Evolutionary conservation across 768 basidiomycete species (phyloP), one percentile per base, ranked within the genome.

Genomic region (Pleurotus citrinopileatus): DNA sequence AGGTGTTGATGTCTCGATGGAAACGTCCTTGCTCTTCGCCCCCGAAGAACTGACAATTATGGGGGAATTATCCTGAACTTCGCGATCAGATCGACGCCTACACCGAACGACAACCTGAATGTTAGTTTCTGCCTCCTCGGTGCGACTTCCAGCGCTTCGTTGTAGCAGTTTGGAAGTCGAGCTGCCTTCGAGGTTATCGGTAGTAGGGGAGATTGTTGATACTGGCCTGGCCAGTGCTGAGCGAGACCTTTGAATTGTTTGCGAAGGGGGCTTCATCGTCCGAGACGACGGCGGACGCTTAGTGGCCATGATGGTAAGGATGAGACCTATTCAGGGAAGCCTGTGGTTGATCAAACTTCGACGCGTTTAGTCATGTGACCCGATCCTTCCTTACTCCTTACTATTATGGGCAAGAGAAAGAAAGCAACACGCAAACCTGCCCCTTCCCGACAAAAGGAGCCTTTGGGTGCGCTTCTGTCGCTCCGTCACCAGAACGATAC

Each of bases 51-150:
- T 81, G 55, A 93, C 86, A 62, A 97, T 94, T 54, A 88, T 89
- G 15, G 94, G 91, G 0, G 94, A 94, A 55, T 86, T 87, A 55
- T 92, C 88, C 44, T 86, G 77, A 2, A 94, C 79, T 69, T 98
- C 95, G 54, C 86, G 84, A 52, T 90, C 83, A 1, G 92, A 94
- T 23, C 94, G 86, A 28, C 83, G 83, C 64, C 96, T 79, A 67
- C 91, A 96, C 15, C 96, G 84, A 42, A 98, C 82, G 8, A 94
- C 91, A 15, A 99, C 96, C 67, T 93, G 89, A 10, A 99, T 98
- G 63, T 97, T 92, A 6, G 84, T 84, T 65, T 90, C 93, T 3
- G 74, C 63, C 22, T 81, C 83, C n/a, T 75, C 75, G 64, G 27
- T 53, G 48, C 23, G 59, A 54, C 50, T 65, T 67, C 37, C 59